Evolutionary conservation across 1,284 basidiomycete genomes (phyloP).

Genomic region (Rhodotorula mucilaginosa): DNA sequence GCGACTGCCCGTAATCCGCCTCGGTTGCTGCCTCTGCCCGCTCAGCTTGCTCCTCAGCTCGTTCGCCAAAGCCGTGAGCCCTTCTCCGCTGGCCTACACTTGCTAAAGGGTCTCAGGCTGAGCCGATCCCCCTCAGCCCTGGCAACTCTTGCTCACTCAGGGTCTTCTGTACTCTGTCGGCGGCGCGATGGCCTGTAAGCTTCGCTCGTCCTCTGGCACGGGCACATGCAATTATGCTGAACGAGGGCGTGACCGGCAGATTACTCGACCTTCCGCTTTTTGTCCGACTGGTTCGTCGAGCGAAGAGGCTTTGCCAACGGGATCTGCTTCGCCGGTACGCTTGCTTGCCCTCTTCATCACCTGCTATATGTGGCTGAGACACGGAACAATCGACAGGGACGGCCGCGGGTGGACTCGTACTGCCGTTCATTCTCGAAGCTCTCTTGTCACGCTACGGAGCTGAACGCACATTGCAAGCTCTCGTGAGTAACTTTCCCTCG

Average conservation of each 20-base stretch:
- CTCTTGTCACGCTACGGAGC: constrained; percentile 18
- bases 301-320: constrained; percentile 53
- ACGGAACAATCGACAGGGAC: constrained; percentile 43
- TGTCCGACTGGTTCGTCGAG: constrained; percentile 55
- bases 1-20: constrained; percentile 12
- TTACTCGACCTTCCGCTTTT: constrained; percentile 46
- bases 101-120: neutral
- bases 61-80: constrained; percentile 21
- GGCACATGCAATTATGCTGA: neutral
- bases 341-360: neutral
- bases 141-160: constrained; percentile 50
- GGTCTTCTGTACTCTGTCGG: constrained; percentile 52
- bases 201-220: neutral
- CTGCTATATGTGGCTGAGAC: neutral
- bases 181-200: constrained; percentile 42
- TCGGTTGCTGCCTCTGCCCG: constrained; percentile 13
- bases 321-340: constrained; percentile 52
- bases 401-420: constrained; percentile 50
- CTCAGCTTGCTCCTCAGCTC: constrained; percentile 11
- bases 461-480: constrained; percentile 1
- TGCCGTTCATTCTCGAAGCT: constrained; percentile 48
- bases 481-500: constrained; percentile 3
- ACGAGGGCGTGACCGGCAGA: neutral
- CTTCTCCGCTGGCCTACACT: too few species aligned
- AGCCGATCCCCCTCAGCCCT: constrained; percentile 42